phyloP scores from a whole-genome alignment of 1,284 basidiomycete species.

The Cystobasidiaceae sp. region DNA sequence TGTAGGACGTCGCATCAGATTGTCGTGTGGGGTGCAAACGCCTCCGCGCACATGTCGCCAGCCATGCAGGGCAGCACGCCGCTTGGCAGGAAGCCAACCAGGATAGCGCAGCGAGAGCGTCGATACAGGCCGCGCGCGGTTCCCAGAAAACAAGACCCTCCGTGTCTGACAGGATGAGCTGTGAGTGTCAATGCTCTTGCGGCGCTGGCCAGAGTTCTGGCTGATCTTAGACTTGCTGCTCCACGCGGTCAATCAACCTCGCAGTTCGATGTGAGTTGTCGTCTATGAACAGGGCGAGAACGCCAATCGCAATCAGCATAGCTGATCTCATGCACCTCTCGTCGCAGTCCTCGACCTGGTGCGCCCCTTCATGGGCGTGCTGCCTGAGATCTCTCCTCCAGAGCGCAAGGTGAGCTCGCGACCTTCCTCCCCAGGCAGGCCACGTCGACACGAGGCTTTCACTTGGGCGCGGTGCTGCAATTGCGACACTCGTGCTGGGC shows the following conservation, averaged over 20 bases:
- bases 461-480: background rate
- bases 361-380: conserved; percentile 37
- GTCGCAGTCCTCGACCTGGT: conserved; percentile 30
- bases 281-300: background rate
- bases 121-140: background rate
- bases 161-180: conserved; percentile 23
- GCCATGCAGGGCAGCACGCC: no score
- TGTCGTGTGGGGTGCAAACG: no score
- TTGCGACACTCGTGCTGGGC: background rate
- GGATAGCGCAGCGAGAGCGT: background rate
- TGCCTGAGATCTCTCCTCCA: conserved; percentile 87
- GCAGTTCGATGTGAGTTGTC: conserved; percentile 32
- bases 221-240: background rate
- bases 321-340: background rate
- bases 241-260: background rate
- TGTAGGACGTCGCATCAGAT: no score
- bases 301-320: background rate
- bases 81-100: conserved; percentile 15
- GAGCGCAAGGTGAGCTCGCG: conserved; percentile 71
- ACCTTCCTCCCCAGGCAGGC: background rate
- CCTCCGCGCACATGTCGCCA: no score
- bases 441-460: background rate
- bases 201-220: background rate
- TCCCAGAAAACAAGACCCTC: background rate
- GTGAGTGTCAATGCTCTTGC: conserved; percentile 19